These are phyloP conservation scores for Exophiala bonariae DNA, from an alignment of 2,329 filamentous ascomycete genomes.

Conservation along the genomic window DNA sequence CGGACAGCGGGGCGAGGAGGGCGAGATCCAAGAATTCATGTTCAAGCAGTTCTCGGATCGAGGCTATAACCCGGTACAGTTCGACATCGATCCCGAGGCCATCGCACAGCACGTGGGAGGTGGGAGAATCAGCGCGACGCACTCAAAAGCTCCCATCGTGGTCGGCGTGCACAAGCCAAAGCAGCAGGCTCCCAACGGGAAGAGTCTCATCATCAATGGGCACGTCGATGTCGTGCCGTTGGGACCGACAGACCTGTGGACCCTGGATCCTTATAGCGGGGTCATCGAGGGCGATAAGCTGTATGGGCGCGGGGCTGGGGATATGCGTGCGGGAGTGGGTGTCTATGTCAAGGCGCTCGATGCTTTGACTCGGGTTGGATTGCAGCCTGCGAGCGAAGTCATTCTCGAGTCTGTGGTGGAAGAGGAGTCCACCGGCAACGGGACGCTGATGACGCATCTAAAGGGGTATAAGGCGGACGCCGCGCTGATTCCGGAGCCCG, in stretches of 20 bases:
- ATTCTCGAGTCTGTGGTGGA: slow-evolving; percentile 22
- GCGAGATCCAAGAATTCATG: slow-evolving; percentile 19
- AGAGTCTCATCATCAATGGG: slow-evolving; percentile 24
- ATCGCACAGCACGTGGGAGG: slow-evolving; percentile 18
- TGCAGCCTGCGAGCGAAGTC: slow-evolving; percentile 23
- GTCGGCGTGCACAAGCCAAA: slow-evolving; percentile 25
- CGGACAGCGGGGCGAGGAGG: slow-evolving; percentile 22
- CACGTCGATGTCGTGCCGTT: slow-evolving; percentile 23
- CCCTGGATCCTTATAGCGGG: slow-evolving; percentile 19
- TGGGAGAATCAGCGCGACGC: slow-evolving; percentile 18
- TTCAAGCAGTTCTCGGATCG: slow-evolving; percentile 17
- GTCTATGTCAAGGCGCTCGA: slow-evolving; percentile 19
- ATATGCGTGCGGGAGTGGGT: slow-evolving; percentile 19
- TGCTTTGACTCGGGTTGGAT: slow-evolving; percentile 11
- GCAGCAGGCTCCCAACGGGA: slow-evolving; percentile 8
- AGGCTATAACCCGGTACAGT: slow-evolving; percentile 19
- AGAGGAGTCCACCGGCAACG: slow-evolving; percentile 25
- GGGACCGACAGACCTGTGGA: slow-evolving; percentile 22
- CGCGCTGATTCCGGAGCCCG: slow-evolving; percentile 21
- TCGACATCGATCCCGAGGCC: slow-evolving; percentile 19
- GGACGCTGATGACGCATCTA: slow-evolving; percentile 23
- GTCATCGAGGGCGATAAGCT: slow-evolving; percentile 19
- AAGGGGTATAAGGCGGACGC: slow-evolving; percentile 26
- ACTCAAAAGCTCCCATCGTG: slow-evolving; percentile 19
- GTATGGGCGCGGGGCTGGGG: slow-evolving; percentile 20